These are phyloP conservation scores for Moesziomyces globuligerus DNA, from an alignment of 1,284 basidiomycete species.

Conservation along the genomic window DNA sequence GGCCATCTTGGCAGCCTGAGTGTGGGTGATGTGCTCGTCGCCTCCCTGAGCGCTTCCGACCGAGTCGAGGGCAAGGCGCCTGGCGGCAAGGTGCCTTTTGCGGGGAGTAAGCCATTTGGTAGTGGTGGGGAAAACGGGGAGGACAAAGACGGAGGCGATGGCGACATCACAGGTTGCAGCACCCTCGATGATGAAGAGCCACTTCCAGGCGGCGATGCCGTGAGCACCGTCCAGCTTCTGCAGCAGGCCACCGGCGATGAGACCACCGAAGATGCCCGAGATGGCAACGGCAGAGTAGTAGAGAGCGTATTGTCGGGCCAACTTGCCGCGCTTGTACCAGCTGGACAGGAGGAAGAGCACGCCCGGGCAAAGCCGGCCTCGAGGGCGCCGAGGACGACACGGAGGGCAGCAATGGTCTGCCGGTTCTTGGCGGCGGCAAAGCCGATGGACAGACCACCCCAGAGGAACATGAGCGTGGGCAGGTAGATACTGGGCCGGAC, in stretches of 20 bases:
- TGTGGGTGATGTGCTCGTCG: constrained; percentile 55
- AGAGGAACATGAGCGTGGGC: constrained; percentile 43
- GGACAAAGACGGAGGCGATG: constrained; percentile 17
- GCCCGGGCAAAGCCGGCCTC: constrained; percentile 50
- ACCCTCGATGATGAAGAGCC: constrained; percentile 44
- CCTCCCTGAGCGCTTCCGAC: constrained; percentile 17
- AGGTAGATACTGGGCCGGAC: constrained; percentile 46
- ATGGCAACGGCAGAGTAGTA: constrained; percentile 68
- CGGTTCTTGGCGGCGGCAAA: constrained; percentile 16
- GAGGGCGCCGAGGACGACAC: constrained; percentile 28
- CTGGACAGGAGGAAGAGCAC: constrained; percentile 60
- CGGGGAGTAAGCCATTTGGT: constrained; percentile 37
- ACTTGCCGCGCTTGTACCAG: constrained; percentile 69
- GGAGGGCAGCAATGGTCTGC: constrained; percentile 17
- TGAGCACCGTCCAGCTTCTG: constrained; percentile 7
- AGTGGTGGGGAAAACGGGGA: constrained; percentile 36
- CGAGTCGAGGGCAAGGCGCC: constrained; percentile 19
- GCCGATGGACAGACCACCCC: constrained; percentile 41
- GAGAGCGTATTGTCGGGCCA: constrained; percentile 69
- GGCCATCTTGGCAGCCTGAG: constrained; percentile 67
- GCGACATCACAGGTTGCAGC: constrained; percentile 22
- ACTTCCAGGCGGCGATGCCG: constrained; percentile 30
- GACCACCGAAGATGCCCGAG: constrained; percentile 34
- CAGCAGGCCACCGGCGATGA: constrained; percentile 13
- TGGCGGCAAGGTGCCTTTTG: constrained; percentile 18